Conservation (phyloP, 1,139 yeast genomes). For the Yamadazyma siamensis region DNA sequence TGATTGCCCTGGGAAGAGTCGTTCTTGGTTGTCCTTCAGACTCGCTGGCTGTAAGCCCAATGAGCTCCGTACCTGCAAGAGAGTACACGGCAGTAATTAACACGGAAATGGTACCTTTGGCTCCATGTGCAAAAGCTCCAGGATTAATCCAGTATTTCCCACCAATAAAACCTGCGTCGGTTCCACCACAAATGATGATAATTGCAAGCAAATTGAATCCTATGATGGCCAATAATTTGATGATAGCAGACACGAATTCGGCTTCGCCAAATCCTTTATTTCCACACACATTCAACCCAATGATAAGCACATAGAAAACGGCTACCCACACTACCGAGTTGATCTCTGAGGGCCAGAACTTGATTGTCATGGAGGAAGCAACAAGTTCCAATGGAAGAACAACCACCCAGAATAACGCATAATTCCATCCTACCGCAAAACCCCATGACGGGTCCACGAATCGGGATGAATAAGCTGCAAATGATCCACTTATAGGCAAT, state of each 20-base stretch:
- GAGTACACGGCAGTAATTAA: constrained; percentile 43
- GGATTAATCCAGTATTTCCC: constrained; percentile 56
- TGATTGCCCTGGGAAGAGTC: constrained; percentile 40
- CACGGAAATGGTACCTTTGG: constrained; percentile 49
- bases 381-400: constrained; percentile 69
- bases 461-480: constrained; percentile 61
- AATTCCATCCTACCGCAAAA: constrained; percentile 72
- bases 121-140: constrained; percentile 62
- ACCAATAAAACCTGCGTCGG: constrained; percentile 53
- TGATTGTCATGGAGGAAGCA: constrained; percentile 66
- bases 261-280: constrained; percentile 68
- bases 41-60: constrained; percentile 40
- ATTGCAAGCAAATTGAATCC: constrained; percentile 73
- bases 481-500: constrained; percentile 71
- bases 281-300: constrained; percentile 54
- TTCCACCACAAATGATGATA: constrained; percentile 66
- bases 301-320: constrained; percentile 57
- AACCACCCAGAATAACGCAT: constrained; percentile 66
- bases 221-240: constrained; percentile 59
- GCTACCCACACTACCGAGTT: constrained; percentile 68
- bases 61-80: constrained; percentile 44
- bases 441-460: constrained; percentile 72
- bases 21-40: constrained; percentile 37
- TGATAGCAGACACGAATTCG: constrained; percentile 57
- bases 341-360: constrained; percentile 57